Evolutionary conservation across 768 basidiomycete genomes (phyloP), one percentile per base, ranked within the genome.

Genomic region (Chlorophyllum brunneum): DNA sequence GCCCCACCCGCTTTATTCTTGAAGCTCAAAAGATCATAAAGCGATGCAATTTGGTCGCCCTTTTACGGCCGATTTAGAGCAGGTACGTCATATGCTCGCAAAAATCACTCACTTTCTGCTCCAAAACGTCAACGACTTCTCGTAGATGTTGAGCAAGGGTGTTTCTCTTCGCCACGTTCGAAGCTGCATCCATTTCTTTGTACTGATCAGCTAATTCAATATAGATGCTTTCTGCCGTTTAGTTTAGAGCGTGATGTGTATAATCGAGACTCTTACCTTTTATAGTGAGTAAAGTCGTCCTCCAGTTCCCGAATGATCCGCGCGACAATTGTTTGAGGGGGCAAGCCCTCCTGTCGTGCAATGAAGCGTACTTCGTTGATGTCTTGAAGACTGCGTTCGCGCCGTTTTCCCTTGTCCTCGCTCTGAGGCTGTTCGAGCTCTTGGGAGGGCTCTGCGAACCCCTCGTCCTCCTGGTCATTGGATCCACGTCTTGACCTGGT

Each of bases 231-330:
- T 38, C 5, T 55, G 16, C 44, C 50, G 36, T n/a, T 20, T 39
- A 54, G 20, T 45, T 36, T n/a, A 20, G 31, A 50, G 23, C 18
- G 33, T 31, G 39, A 50, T 30, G 1, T 29, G 6, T 18, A 16
- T n/a, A n/a, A 36, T 31, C 40, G 41, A 53, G 15, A 30, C 23
- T 72, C 83, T 24, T 58, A 98, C 97, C 87, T 84, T 70, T 92
- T 97, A 67, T 95, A 95, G 69, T 93, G 92, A 30, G 81, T 82
- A 62, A 98, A 98, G 63, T 99, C 95, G 55, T 93, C 93, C 64
- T 98, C 95, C 6, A 99, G 74, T 67, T 95, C 92, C 54, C 86
- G 66, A 26, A 98, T 71, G 9, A 97, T 92, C 3, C 88, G 75
- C 24, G 83, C 78, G 3, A 97, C 78, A 10, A 95, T 82, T 0